Base-by-base conservation (phyloP, 2,329 filamentous ascomycete genomes). In the Fusarium clavum region DNA sequence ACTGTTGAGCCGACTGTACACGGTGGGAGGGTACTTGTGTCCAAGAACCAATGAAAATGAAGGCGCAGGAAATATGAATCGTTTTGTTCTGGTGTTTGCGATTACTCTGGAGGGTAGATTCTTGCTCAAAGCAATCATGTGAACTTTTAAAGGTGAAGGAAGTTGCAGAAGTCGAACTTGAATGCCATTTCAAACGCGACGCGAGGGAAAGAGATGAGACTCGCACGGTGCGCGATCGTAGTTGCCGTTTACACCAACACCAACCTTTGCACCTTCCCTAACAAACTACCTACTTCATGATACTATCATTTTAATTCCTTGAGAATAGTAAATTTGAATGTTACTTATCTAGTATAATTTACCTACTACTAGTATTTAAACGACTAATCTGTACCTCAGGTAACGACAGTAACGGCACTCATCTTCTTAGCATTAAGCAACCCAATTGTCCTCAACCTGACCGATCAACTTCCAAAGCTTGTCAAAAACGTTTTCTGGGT, bases 381-480 rank as follows among this genome's bases (percentile, higher is more conserved):
- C 34, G n/a, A n/a, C 34, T n/a, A 38, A n/a, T n/a, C 34, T 38
- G 2, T n/a, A 38, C n/a, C 18, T 38, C 10, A n/a, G 34, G 34
- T 38, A 24, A 27, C 29, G 13, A 29, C 7, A 60, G 27, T 30
- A 44, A 18, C 11, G 24, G 18, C 20, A 44, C 13, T 45, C 11
- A 52, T 48, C 16, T 24, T 25, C 27, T 3, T n/a, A 44, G 11
- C 22, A 20, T 67, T 30, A 66, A 44, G 52, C 68, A 40, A 70
- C 24, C 68, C 68, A 70, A 25, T 71, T 63, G 22, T 66, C 67
- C 22, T 72, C 70, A 47, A 69, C 60, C 43, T 71, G 41, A 3
- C 70, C 60, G 30, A 73, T 40, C 20, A 72, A 62, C 49, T 71
- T 72, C 70, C 70, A 73, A 40, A 69, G 20, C 56, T 72, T 72